Evolutionary conservation across 306 rosid species (phyloP), one percentile per base, ranked within the genome.

Genomic region (Pyrus betulifolia): DNA sequence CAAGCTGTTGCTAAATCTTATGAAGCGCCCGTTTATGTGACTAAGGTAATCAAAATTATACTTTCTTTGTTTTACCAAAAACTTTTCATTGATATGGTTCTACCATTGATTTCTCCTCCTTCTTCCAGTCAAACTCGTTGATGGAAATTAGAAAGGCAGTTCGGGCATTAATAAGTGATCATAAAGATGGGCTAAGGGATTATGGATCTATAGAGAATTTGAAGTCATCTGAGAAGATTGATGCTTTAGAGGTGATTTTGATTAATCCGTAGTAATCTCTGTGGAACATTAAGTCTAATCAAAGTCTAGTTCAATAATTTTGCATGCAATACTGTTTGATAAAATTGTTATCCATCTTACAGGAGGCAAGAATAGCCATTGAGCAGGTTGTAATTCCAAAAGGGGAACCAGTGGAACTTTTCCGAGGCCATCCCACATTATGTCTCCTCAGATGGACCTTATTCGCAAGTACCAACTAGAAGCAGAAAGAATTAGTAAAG

Each of bases 1-100:
- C 99, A 92, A 85, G 89, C 97, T 80, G 99, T 93, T 80, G 93
- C 90, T n/a, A 92, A 80, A 78, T 92, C 99, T 83, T 91, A 80
- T 70, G 88, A 80, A 79, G 86, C 87, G 78, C 97, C 97, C 31
- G 79, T 92, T 74, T 86, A 89, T 76, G 89, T 85, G 76, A 80
- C 93, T 8, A 95, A 95, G 97, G 99, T 95, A 89, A 76, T 64
- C 28, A 57, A 22, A 12, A 72, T 42, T 71, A 59, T 58, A 55
- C 22, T 51, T 62, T 55, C 13, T 70, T 76, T 76, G 58, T 31
- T 21, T 74, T 74, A 35, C 52, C 51, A 57, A 65, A 38, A 70
- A 25, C 30, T 54, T 75, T 70, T n/a, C 27, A 42, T 78, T 57
- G 11, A 59, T 42, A 28, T 69, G 30, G 30, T 51, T 79, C 83